A percentile compares a stretch with the other conserved stretches of the same genome.
Evolutionary conservation across 306 rosid genomes (phyloP).

Genomic region (Bauhinia variegata): DNA sequence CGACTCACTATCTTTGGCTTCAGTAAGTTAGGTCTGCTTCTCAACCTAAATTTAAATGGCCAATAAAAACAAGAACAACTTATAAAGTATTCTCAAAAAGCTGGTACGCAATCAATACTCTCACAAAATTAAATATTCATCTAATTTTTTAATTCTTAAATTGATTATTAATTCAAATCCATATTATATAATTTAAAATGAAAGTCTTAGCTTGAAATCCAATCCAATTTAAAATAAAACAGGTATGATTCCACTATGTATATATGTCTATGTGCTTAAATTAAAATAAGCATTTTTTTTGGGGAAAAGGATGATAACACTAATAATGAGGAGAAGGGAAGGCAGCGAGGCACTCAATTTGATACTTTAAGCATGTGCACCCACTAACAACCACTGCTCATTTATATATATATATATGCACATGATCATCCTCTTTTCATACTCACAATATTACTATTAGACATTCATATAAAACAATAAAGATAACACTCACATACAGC

Average conservation of each 20-base stretch:
- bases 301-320: slow-evolving; percentile 30
- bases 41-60: background rate
- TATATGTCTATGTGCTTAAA: no score
- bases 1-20: slow-evolving; percentile 40
- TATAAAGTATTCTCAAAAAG: slow-evolving; percentile 43
- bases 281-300: slow-evolving; percentile 33
- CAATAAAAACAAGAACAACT: slow-evolving; percentile 26
- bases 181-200: no score
- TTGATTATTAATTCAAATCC: no score
- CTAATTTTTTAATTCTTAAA: no score
- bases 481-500: no score
- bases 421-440: no score
- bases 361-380: slow-evolving; percentile 32
- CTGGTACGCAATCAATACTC: background rate
- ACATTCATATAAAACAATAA: no score
- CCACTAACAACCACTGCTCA: slow-evolving; percentile 25
- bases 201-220: no score
- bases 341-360: slow-evolving; percentile 37
- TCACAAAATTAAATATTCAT: no score
- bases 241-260: slow-evolving; percentile 33
- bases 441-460: no score
- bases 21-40: slow-evolving; percentile 35
- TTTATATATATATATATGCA: no score
- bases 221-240: slow-evolving; percentile 24
- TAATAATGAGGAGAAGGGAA: slow-evolving; percentile 11